Evolutionary conservation across 2,329 filamentous ascomycete species (phyloP).

Genomic region (Sclerotinia trifoliorum): DNA sequence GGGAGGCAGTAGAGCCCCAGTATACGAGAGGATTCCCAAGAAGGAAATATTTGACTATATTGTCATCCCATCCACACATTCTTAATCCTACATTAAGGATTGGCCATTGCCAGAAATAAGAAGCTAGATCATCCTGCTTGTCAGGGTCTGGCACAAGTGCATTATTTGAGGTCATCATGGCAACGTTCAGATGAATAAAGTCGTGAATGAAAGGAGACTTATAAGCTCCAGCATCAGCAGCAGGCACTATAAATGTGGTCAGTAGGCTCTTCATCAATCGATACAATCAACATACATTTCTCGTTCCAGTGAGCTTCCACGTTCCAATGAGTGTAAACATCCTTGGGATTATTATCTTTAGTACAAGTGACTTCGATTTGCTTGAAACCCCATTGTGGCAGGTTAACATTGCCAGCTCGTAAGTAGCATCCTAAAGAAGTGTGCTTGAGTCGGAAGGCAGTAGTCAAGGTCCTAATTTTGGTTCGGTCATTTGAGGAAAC

Average conservation of each 20-base stretch:
- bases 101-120: conserved; percentile 98
- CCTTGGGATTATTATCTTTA: conserved; percentile 87
- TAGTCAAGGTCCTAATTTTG: conserved; percentile 86
- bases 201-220: conserved; percentile 97
- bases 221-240: conserved; percentile 85
- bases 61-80: conserved; percentile 98
- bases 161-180: conserved; percentile 99
- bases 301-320: conserved; percentile 94
- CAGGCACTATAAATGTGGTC: conserved; percentile 62
- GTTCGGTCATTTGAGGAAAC: conserved; percentile 75
- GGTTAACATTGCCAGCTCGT: conserved; percentile 89
- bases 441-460: conserved; percentile 86
- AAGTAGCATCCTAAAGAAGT: conserved; percentile 85
- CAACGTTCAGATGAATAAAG: conserved; percentile 96
- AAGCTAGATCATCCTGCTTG: conserved; percentile 97
- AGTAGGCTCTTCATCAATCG: conserved; percentile 32
- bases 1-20: conserved; percentile 83
- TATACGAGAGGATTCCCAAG: conserved; percentile 96
- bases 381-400: conserved; percentile 99
- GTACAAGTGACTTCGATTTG: conserved; percentile 97
- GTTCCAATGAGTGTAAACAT: conserved; percentile 98
- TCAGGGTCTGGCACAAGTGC: conserved; percentile 95
- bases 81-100: conserved; percentile 91
- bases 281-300: conserved; percentile 63
- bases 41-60: conserved; percentile 95